These are phyloP conservation scores for Xerocomus spinulosus DNA, from an alignment of 768 basidiomycete genomes.

Conservation along the genomic window DNA sequence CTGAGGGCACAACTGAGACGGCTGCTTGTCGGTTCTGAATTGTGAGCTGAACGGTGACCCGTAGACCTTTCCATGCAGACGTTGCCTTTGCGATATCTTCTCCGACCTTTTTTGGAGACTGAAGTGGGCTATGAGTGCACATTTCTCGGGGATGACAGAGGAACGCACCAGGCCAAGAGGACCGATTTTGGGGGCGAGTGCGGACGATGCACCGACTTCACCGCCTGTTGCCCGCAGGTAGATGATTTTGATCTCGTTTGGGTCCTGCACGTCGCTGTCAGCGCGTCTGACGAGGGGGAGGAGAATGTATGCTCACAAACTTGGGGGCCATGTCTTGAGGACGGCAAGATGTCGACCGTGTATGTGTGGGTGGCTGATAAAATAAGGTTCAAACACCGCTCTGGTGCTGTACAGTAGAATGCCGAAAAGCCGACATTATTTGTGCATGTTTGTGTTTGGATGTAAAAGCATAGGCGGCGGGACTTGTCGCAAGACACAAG, in stretches of 20 bases:
- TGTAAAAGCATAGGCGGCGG: not conserved
- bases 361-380: conserved; percentile 21
- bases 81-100: conserved; percentile 99
- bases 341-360: not conserved
- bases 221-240: conserved; percentile 98
- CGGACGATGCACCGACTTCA: conserved; percentile 98
- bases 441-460: conserved; percentile 34
- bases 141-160: not conserved
- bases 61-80: conserved; percentile 97
- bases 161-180: conserved; percentile 92
- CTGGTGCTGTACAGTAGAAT: conserved; percentile 52
- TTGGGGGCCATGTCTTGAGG: conserved; percentile 67
- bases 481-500: conserved; percentile 15
- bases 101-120: conserved; percentile 99
- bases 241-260: conserved; percentile 97
- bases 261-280: conserved; percentile 61
- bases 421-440: conserved; percentile 28
- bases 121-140: conserved; percentile 14
- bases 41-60: conserved; percentile 97
- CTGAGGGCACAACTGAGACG: conserved; percentile 94
- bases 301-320: conserved; percentile 45
- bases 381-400: conserved; percentile 55
- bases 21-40: conserved; percentile 99
- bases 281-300: not conserved
- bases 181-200: conserved; percentile 99